Evolutionary conservation across 2,329 filamentous ascomycete species (phyloP).

Genomic region (Alternaria infectoria): DNA sequence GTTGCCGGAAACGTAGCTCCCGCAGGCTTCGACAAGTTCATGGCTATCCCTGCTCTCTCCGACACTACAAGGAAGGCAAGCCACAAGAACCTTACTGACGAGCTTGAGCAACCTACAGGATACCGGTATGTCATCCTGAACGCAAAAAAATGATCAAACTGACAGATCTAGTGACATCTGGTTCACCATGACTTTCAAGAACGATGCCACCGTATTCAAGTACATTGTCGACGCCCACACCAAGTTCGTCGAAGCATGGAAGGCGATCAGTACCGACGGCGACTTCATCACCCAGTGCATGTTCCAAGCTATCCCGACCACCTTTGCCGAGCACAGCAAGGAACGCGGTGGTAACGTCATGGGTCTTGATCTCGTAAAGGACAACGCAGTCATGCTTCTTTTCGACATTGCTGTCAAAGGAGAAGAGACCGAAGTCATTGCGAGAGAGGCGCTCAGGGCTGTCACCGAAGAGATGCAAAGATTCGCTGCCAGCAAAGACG

Average conservation of each 20-base stretch:
- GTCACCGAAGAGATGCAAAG: slow-evolving; percentile 19
- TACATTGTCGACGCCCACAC: slow-evolving; percentile 30
- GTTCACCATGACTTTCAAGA: slow-evolving; percentile 35
- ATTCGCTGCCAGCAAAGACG: slow-evolving; percentile 16
- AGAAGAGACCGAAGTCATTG: slow-evolving; percentile 18
- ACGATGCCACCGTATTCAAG: slow-evolving; percentile 20
- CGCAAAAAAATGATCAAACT: not conserved
- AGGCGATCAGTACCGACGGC: slow-evolving; percentile 6
- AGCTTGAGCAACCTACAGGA: slow-evolving; percentile 31
- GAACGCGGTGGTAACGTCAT: slow-evolving; percentile 36
- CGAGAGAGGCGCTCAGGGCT: slow-evolving; percentile 12
- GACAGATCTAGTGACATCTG: slow-evolving; percentile 23
- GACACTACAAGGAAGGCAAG: slow-evolving; percentile 27
- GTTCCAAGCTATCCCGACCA: slow-evolving; percentile 29
- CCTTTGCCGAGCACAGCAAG: slow-evolving; percentile 23
- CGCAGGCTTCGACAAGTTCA: slow-evolving; percentile 25
- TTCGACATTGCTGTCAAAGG: slow-evolving; percentile 25
- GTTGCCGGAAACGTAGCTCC: slow-evolving; percentile 25
- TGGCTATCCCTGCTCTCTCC: slow-evolving; percentile 22
- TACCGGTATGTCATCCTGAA: slow-evolving; percentile 20
- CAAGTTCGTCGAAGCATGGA: slow-evolving; percentile 26
- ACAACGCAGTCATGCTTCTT: slow-evolving; percentile 30
- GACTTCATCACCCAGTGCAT: slow-evolving; percentile 35
- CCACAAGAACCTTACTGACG: slow-evolving; percentile 31
- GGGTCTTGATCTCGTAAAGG: slow-evolving; percentile 24